phyloP scores from a whole-genome alignment of 2,329 filamentous ascomycete genomes.

The Fusarium sp. region DNA sequence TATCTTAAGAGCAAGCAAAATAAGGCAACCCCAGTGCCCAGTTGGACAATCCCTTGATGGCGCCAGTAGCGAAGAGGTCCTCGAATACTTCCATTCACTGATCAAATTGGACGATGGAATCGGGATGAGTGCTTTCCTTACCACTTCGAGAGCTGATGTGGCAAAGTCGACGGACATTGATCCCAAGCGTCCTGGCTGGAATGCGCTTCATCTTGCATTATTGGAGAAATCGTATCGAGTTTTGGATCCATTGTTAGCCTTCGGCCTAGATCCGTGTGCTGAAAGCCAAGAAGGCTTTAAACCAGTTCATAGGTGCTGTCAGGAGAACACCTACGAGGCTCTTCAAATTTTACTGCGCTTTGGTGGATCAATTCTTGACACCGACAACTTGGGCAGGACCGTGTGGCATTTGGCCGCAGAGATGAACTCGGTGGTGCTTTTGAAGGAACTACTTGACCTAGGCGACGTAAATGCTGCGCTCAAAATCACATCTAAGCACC shows the following conservation, averaged over 20 bases:
- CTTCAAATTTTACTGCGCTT: not conserved
- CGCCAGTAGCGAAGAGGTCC: not conserved
- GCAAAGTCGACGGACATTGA: not conserved
- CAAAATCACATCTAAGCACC: not conserved
- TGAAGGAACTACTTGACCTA: not conserved
- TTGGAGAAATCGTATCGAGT: not conserved
- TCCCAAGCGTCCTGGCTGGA: not conserved
- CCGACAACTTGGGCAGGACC: not conserved
- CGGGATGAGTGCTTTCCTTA: not conserved
- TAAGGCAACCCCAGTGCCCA: too few relatives aligned
- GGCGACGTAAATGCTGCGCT: not conserved
- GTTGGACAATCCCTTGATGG: too few relatives aligned
- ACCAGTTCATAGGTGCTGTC: not conserved
- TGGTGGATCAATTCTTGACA: not conserved
- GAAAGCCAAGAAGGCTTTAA: not conserved
- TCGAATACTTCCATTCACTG: not conserved
- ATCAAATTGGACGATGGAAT: not conserved
- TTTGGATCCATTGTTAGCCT: not conserved
- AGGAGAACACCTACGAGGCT: too few relatives aligned
- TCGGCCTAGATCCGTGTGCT: not conserved
- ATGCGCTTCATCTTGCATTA: not conserved
- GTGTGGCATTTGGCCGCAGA: not conserved
- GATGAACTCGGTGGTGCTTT: not conserved
- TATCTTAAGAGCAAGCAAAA: not conserved
- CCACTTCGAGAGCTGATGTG: fast-evolving